Evolutionary conservation across 2,329 filamentous ascomycete species (phyloP), one percentile per base, ranked within the genome.

Genomic region (Ascocoryne sarcoides): DNA sequence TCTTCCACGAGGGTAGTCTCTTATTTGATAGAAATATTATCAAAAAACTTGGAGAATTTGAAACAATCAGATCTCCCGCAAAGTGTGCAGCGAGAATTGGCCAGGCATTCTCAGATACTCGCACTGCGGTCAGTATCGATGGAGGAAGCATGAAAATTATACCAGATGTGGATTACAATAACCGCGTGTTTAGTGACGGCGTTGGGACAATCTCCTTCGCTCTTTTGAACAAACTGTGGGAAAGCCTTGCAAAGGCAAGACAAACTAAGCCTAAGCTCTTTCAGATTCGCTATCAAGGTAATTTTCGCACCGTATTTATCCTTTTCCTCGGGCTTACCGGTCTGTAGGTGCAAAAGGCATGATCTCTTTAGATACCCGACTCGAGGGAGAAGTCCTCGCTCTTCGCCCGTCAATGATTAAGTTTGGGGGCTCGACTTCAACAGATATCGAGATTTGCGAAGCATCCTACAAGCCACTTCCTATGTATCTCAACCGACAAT

Each of bases 391-490:
- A 20, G 56, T 67, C 2, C 66, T 94, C 29, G 65, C 66, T 19
- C 63, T 93, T 15, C 73, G 87, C 2, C 62, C 68, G 1, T 90
- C 84, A 4, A 94, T 94, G 87, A 68, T 75, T 41, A 94, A 94
- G 52, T 94, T 92, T 48, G 57, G 69, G 1, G 79, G 76, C 37
- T 54, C 64, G 0, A 68, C 73, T 29, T 63, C 57, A 2, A 58
- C 57, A 4, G 71, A 81, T 37, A 65, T 90, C 1, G 84, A 82
- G 44, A 84, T 88, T 32, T 89, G 83, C 53, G 82, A 82, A 34
- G 70, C 76, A 31, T 79, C 77, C 0, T 76, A 75, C 28, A 76
- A 70, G 37, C 79, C 84, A 0, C 69, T 90, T 5, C 74, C 74
- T 0, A 68, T 89, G 49, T 75, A 79, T 14, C 69, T 93, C 1